Base-by-base conservation (phyloP, 2,329 filamentous ascomycete species). In the Lasiodiplodia theobromae region DNA sequence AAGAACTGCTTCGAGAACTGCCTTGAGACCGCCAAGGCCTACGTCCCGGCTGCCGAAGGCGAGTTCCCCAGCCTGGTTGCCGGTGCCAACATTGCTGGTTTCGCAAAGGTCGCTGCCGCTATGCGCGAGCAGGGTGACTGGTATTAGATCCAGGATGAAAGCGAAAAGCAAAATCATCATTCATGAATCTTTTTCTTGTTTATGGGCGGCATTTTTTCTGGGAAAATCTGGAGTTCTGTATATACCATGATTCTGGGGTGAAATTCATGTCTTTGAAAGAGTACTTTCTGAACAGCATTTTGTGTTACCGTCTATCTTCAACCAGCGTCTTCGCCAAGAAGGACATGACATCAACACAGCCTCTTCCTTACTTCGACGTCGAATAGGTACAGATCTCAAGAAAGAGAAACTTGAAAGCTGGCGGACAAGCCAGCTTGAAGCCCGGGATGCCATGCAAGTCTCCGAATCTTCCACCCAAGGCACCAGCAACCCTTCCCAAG, bases 41-140 rank as follows among this genome's bases (percentile, higher is more conserved):
- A 96, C 81, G 91, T 96, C 74, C 86, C 89, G 72, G 85, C 89
- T 67, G 86, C 86, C 73, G 93, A 96, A 79, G 93, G 91, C 75
- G 92, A 95, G 84, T 89, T 96, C 75, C 96, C 96, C 74, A 94
- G 90, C 74, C 86, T 98, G 78, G 94, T 98, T 51, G 94, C 93
- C 69, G 96, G 96, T 75, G 92, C 91, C 86, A 98, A 98, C 85
- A 97, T 99, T 84, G 96, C 96, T 70, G 96, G 96, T 69, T 98
- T 97, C 86, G 91, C 92, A 83, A 99, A 98, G 91, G 95, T 98
- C 67, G 94, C 91, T 65, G 87, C 89, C 76, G 95, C 96, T 77
- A 98, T 98, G 95, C 88, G 91, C 80, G 93, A 97, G 82, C 95
- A 97, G 84, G 96, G 96, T 77, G 95, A 98, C 82, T 98, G 94